Conservation (phyloP, 768 basidiomycete genomes). For the Suillus brevipes region DNA sequence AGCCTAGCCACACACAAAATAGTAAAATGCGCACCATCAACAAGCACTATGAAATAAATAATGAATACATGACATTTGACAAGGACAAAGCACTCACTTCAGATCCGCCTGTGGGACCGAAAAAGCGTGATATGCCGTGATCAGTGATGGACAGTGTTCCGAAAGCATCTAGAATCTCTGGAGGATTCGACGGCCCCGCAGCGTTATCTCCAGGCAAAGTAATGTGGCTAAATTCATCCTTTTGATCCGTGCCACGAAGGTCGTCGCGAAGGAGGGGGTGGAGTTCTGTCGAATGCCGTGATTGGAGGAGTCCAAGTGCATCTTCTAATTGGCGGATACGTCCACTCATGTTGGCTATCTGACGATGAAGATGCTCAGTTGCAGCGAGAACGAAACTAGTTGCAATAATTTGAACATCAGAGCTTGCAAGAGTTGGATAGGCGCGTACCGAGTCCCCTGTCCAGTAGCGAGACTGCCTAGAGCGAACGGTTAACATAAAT, state of each 20-base stretch:
- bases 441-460: constrained; percentile 64
- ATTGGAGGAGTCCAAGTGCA: constrained; percentile 52
- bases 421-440: neutral
- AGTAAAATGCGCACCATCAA: constrained; percentile 29
- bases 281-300: constrained; percentile 49
- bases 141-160: constrained; percentile 63
- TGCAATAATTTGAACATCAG: constrained; percentile 7
- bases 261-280: constrained; percentile 64
- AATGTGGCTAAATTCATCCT: constrained; percentile 23
- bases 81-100: constrained; percentile 47
- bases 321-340: constrained; percentile 64
- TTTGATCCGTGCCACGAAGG: constrained; percentile 36
- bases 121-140: constrained; percentile 60
- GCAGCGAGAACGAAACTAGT: constrained; percentile 59
- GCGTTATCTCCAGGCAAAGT: constrained; percentile 26
- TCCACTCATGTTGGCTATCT: constrained; percentile 50
- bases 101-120: constrained; percentile 66
- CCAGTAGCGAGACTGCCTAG: constrained; percentile 76
- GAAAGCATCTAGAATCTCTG: constrained; percentile 55
- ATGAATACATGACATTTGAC: constrained; percentile 8
- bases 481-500: constrained; percentile 4
- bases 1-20: constrained; percentile 2
- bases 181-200: constrained; percentile 17
- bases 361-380: constrained; percentile 64
- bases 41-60: constrained; percentile 28